These are phyloP conservation scores for Canna indica DNA, from an alignment of 176 grass and related monocot genomes.

Conservation along the genomic window DNA sequence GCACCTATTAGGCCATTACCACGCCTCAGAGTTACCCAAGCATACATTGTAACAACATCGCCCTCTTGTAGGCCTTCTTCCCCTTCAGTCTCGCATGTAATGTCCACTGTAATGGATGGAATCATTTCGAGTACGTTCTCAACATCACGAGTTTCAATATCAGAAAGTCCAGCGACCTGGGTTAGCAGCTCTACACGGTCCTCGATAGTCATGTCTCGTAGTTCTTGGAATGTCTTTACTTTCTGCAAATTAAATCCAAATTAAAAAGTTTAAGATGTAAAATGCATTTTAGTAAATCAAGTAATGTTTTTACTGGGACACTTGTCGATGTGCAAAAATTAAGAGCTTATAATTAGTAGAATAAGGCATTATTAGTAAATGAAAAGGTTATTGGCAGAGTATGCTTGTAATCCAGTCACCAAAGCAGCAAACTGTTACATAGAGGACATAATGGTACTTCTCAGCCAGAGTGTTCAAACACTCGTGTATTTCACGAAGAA, in stretches of 20 bases:
- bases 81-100: constrained; percentile 93
- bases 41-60: constrained; percentile 90
- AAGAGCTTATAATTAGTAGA: background rate
- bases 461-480: too few relatives aligned
- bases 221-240: constrained; percentile 78
- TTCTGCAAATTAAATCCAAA: constrained; percentile 38
- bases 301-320: background rate
- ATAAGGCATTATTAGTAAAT: background rate
- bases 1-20: constrained; percentile 70
- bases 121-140: constrained; percentile 89
- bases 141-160: constrained; percentile 45
- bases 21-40: constrained; percentile 77
- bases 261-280: background rate
- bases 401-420: background rate
- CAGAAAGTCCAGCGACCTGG: constrained; percentile 68
- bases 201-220: constrained; percentile 43
- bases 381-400: background rate
- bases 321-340: background rate
- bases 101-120: constrained; percentile 76
- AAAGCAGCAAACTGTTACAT: background rate
- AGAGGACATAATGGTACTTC: background rate
- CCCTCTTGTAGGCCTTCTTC: constrained; percentile 95
- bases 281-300: background rate
- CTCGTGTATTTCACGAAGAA: background rate
- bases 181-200: constrained; percentile 64